Percentiles rank a stretch among this genome's conserved stretches.
These are phyloP conservation scores for Euphorbia corollata DNA, from an alignment of 441 rosid genomes.

Conservation along the genomic window DNA sequence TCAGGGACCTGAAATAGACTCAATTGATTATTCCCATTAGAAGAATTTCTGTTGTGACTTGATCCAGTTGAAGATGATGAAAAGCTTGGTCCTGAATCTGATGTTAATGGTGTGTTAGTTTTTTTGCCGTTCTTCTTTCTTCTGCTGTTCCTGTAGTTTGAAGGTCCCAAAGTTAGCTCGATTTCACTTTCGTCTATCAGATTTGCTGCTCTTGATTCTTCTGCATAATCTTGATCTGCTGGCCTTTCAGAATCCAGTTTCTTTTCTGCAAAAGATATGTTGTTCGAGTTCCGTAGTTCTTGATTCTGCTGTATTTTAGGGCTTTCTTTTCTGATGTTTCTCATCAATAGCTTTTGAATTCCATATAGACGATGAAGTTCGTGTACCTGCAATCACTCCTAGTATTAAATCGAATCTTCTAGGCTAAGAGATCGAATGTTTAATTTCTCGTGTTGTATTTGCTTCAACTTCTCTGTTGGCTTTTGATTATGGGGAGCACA, in stretches of 20 bases:
- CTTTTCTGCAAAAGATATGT: slow-evolving; percentile 22
- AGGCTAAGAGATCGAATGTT: too few species aligned
- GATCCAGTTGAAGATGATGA: slow-evolving; percentile 82
- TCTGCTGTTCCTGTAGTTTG: slow-evolving; percentile 31
- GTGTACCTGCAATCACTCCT: slow-evolving; percentile 44
- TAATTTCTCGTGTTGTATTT: too few species aligned
- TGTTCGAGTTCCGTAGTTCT: slow-evolving; percentile 21
- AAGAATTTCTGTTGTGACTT: slow-evolving; percentile 25
- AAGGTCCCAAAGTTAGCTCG: slow-evolving; percentile 74
- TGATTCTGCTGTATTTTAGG: slow-evolving; percentile 7
- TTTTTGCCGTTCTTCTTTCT: slow-evolving; percentile 35
- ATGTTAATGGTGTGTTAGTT: slow-evolving; percentile 30
- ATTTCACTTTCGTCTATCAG: slow-evolving; percentile 70
- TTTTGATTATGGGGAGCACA: too few species aligned
- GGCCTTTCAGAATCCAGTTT: slow-evolving; percentile 38
- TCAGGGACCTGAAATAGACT: slow-evolving; percentile 25
- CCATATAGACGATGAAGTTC: slow-evolving; percentile 89
- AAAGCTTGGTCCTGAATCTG: slow-evolving; percentile 61
- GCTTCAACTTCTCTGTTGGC: too few species aligned
- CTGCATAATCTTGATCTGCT: too few species aligned
- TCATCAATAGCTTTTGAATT: slow-evolving; percentile 78
- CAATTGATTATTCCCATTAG: slow-evolving; percentile 17
- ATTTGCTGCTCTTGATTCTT: slow-evolving; percentile 22
- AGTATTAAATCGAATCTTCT: neutral
- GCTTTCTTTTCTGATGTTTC: slow-evolving; percentile 34